A percentile compares a stretch with the other conserved stretches of the same genome.
Evolutionary conservation across 352 stramenopile genomes (phyloP).

Genomic region (Phytophthora colocasiae): DNA sequence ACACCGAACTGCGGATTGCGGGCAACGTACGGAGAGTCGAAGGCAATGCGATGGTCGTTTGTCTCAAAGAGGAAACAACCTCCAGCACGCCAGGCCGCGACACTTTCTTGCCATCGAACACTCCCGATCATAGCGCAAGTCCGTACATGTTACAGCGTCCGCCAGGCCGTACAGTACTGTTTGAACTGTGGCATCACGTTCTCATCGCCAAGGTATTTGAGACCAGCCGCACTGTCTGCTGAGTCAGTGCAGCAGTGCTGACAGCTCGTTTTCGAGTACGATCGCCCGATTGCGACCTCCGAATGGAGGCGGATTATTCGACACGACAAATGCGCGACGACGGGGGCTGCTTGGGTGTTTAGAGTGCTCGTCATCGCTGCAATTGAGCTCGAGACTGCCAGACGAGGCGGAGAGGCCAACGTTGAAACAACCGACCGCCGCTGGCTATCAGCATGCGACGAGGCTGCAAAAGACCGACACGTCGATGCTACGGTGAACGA

Average conservation of each 20-base stretch:
- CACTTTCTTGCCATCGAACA: slow-evolving; percentile 9
- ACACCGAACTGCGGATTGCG: neutral
- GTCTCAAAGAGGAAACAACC: slow-evolving; percentile 7
- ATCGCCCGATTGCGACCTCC: slow-evolving; percentile 4
- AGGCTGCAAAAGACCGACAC: slow-evolving; percentile 10
- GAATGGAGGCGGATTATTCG: slow-evolving; percentile 22
- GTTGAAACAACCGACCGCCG: slow-evolving; percentile 23
- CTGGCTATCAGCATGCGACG: slow-evolving; percentile 22
- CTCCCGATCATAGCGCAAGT: neutral
- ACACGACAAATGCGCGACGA: slow-evolving; percentile 7
- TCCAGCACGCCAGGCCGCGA: slow-evolving; percentile 18
- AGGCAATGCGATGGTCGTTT: slow-evolving; percentile 9
- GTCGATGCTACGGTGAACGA: slow-evolving; percentile 19
- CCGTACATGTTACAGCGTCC: neutral
- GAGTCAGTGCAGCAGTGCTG: no score
- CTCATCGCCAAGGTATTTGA: neutral
- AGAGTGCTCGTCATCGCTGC: slow-evolving; percentile 7
- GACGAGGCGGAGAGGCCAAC: slow-evolving; percentile 24
- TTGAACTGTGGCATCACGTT: neutral
- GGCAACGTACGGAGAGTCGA: slow-evolving; percentile 8
- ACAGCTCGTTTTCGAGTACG: slow-evolving; percentile 10
- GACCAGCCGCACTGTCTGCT: slow-evolving; percentile 19
- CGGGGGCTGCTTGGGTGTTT: slow-evolving; percentile 15
- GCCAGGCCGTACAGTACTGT: neutral
- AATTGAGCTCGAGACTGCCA: slow-evolving; percentile 9